Percentiles rank a stretch among this genome's conserved stretches.
phyloP scores from a whole-genome alignment of 2,329 filamentous ascomycete genomes.

The Fusarium sororula region DNA sequence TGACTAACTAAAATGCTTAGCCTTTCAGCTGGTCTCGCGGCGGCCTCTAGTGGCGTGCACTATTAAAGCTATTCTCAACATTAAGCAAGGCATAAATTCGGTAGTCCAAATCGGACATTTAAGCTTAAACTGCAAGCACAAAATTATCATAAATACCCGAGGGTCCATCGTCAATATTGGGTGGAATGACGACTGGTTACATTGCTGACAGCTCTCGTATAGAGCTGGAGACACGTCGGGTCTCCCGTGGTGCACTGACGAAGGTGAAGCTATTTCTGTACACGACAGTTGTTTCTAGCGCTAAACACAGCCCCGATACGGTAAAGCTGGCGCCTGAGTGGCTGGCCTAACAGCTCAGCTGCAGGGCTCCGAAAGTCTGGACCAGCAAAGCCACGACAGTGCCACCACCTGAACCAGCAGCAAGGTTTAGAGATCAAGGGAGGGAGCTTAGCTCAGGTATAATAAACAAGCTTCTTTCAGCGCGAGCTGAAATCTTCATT shows the following conservation, averaged over 20 bases:
- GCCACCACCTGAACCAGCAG: conserved; percentile 8
- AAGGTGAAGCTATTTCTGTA: conserved; percentile 24
- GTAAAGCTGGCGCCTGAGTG: conserved; percentile 4
- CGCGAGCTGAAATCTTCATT: not conserved
- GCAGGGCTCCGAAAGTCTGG: conserved; percentile 14
- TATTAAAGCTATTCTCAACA: conserved; percentile 15
- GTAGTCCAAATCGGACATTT: not conserved
- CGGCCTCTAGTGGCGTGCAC: conserved; percentile 6
- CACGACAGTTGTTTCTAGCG: not conserved
- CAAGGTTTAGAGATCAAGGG: conserved; percentile 4
- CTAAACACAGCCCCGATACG: conserved; percentile 21
- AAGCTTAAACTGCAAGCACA: not conserved
- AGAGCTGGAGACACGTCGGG: not conserved
- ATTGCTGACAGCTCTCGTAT: not conserved
- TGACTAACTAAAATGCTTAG: not conserved
- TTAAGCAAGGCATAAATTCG: not conserved
- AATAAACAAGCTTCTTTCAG: conserved; percentile 17
- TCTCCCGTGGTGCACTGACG: not conserved
- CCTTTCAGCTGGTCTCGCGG: not conserved
- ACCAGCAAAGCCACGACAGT: conserved; percentile 26
- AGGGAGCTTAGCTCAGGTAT: conserved; percentile 19
- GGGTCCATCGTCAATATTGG: not conserved
- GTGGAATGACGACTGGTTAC: not conserved
- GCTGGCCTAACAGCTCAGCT: conserved; percentile 6
- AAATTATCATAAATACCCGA: not conserved